Percentiles rank a stretch among this genome's conserved stretches.
phyloP scores from a whole-genome alignment of 2,329 filamentous ascomycete genomes.

The Fusarium albosuccineum region DNA sequence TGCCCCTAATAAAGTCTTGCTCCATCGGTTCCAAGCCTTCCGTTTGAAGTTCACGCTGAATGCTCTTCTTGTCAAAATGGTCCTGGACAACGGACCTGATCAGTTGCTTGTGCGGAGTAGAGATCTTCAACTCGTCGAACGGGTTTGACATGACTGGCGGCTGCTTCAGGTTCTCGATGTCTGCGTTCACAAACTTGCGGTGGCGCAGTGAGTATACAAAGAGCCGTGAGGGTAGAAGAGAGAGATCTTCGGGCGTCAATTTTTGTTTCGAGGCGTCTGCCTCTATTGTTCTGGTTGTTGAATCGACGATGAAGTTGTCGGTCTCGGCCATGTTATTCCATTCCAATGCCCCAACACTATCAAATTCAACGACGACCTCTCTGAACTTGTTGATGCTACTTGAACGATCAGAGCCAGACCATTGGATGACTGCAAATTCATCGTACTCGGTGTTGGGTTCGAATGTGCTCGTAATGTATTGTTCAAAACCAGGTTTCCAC shows the following conservation, averaged over 20 bases:
- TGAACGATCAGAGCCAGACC: neutral
- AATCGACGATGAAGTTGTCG: neutral
- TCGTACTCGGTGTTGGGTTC: neutral
- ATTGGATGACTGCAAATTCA: neutral
- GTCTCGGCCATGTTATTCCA: neutral
- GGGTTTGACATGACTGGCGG: neutral
- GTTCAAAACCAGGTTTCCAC: neutral
- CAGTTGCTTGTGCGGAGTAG: neutral
- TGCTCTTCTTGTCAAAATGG: slow-evolving; percentile 7
- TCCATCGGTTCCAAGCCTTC: neutral
- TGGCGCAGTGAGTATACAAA: slow-evolving; percentile 4
- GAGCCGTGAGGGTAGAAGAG: neutral
- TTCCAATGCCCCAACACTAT: neutral
- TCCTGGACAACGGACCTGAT: neutral
- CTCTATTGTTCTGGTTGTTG: neutral
- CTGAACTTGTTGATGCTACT: neutral
- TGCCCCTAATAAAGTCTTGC: slow-evolving; percentile 5
- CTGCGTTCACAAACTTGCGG: slow-evolving; percentile 4
- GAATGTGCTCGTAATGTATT: neutral
- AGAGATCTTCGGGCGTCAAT: neutral
- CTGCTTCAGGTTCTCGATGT: neutral
- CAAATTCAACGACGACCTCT: neutral
- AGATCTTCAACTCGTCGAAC: slow-evolving; percentile 2
- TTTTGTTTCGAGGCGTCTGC: neutral
- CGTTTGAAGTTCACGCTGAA: neutral